Evolutionary conservation across 2,329 filamentous ascomycete genomes (phyloP).

Genomic region (Calonectria honghensis): DNA sequence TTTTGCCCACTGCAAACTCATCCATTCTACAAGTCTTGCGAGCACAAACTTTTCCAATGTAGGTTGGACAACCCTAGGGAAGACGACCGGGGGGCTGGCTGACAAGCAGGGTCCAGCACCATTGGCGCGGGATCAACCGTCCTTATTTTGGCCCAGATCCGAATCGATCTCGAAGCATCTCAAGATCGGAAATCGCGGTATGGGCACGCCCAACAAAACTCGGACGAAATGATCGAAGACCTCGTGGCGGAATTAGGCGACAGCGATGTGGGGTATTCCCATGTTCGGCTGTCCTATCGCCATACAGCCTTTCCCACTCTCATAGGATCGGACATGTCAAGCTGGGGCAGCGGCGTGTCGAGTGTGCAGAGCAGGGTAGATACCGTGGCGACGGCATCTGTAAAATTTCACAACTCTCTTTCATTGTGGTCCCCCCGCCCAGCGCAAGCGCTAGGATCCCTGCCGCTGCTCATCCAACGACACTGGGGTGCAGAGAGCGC

Average conservation of each 20-base stretch:
- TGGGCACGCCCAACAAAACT: conserved; percentile 61
- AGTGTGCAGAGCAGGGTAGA: conserved; percentile 69
- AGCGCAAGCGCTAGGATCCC: conserved; percentile 59
- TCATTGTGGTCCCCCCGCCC: conserved; percentile 72
- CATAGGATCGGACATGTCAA: conserved; percentile 44
- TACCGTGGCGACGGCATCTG: conserved; percentile 70
- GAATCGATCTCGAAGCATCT: conserved; percentile 54
- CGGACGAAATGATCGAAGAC: conserved; percentile 75
- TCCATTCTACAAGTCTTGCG: conserved; percentile 68
- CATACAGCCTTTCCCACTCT: conserved; percentile 73
- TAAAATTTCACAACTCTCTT: conserved; percentile 68
- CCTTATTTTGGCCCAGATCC: conserved; percentile 70
- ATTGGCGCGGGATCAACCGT: conserved; percentile 66
- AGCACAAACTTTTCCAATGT: conserved; percentile 66
- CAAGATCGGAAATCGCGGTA: conserved; percentile 47
- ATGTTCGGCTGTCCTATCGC: conserved; percentile 71
- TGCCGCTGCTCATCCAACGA: conserved; percentile 67
- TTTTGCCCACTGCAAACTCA: conserved; percentile 64
- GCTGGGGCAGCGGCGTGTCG: conserved; percentile 60
- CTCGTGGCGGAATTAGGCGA: conserved; percentile 74
- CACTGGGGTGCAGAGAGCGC: conserved; percentile 70
- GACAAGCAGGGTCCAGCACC: conserved; percentile 58
- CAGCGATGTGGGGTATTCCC: conserved; percentile 68
- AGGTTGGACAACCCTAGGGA: conserved; percentile 42
- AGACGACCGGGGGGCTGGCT: conserved; percentile 13